A percentile compares a stretch with the other conserved stretches of the same genome.
Evolutionary conservation across 352 stramenopile species (phyloP).

Genomic region (Peronospora destructor): DNA sequence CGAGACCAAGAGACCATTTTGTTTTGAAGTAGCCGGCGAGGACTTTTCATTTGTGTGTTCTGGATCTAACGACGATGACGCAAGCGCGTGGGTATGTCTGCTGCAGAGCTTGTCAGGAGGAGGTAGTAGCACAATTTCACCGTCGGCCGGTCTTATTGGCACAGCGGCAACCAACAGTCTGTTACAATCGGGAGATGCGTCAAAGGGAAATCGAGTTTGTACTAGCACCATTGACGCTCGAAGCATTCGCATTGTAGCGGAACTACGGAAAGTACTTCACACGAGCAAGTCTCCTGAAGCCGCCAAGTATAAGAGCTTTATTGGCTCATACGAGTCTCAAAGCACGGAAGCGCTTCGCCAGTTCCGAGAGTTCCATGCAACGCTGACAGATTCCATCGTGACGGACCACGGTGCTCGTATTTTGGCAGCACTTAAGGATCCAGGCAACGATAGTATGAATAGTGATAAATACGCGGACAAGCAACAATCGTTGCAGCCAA

Average conservation of each 20-base stretch:
- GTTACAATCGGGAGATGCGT: slow-evolving; percentile 30
- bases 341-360: slow-evolving; percentile 38
- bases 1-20: slow-evolving; percentile 78
- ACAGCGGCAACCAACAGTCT: slow-evolving; percentile 31
- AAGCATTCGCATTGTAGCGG: slow-evolving; percentile 78
- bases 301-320: slow-evolving; percentile 60
- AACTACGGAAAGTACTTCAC: slow-evolving; percentile 66
- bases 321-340: slow-evolving; percentile 48
- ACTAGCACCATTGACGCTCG: slow-evolving; percentile 48
- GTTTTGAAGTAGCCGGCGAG: slow-evolving; percentile 68
- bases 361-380: slow-evolving; percentile 57
- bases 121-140: slow-evolving; percentile 32
- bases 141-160: slow-evolving; percentile 30
- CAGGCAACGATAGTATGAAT: slow-evolving; percentile 23
- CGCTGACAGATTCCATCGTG: slow-evolving; percentile 57
- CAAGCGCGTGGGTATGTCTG: slow-evolving; percentile 81
- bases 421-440: slow-evolving; percentile 44
- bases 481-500: slow-evolving; percentile 21
- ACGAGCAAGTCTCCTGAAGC: slow-evolving; percentile 71
- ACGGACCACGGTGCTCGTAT: slow-evolving; percentile 59
- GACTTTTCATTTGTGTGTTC: slow-evolving; percentile 77
- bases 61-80: slow-evolving; percentile 75
- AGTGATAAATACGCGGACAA: slow-evolving; percentile 14
- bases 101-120: slow-evolving; percentile 56
- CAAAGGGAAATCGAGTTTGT: slow-evolving; percentile 20